Conservation (phyloP, 192 early-diverging fungal genomes). For the Paraglomus brasilianum region DNA sequence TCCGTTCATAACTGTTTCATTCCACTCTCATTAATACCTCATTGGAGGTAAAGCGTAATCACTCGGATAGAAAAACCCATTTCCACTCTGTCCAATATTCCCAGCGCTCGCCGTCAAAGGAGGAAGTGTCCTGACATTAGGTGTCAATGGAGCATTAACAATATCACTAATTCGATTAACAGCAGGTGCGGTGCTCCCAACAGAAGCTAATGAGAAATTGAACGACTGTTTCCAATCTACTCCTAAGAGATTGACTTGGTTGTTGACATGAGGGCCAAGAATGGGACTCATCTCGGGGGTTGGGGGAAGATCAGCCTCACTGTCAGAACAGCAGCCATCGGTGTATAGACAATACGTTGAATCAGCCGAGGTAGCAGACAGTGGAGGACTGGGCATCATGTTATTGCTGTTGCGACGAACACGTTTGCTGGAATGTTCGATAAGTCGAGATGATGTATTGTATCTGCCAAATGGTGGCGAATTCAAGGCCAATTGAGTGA, state of each 20-base stretch:
- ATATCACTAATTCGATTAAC: constrained; percentile 23
- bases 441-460: background rate
- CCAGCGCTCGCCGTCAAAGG: too few species aligned
- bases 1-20: too few species aligned
- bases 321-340: background rate
- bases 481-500: background rate
- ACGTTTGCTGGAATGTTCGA: background rate
- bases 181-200: background rate
- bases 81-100: too few species aligned
- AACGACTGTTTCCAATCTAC: background rate
- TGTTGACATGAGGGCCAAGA: background rate
- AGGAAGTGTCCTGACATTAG: background rate
- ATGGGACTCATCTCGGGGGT: background rate
- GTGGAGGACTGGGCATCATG: constrained; percentile 2
- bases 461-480: background rate
- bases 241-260: background rate
- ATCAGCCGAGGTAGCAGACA: constrained; percentile 20
- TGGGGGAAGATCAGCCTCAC: background rate
- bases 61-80: too few species aligned
- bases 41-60: too few species aligned
- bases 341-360: background rate
- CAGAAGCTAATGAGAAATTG: background rate
- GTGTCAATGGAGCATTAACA: constrained; percentile 1
- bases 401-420: background rate
- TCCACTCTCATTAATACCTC: too few species aligned